phyloP scores from a whole-genome alignment of 208 protist genomes.

The Trypanosomatidae sp. region DNA sequence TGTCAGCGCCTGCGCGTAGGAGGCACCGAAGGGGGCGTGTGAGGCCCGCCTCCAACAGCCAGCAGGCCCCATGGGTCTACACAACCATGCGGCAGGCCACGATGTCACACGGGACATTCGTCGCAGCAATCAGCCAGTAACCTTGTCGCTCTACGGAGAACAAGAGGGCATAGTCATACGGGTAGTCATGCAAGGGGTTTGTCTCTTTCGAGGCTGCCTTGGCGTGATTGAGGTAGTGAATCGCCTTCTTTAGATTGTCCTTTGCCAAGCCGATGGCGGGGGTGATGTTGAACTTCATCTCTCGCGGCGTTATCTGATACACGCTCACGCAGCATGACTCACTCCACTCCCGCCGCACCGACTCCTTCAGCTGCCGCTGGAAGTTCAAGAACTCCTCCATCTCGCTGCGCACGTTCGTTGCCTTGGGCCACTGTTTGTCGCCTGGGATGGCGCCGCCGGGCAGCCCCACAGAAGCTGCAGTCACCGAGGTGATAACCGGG shows the following conservation, averaged over 20 bases:
- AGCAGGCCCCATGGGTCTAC: neutral
- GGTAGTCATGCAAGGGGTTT: conserved; percentile 81
- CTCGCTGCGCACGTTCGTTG: conserved; percentile 26
- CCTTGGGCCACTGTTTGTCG: conserved; percentile 24
- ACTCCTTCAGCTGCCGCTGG: conserved; percentile 47
- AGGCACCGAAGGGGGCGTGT: neutral
- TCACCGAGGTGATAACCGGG: conserved; percentile 4
- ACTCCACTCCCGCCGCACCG: conserved; percentile 70
- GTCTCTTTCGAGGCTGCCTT: conserved; percentile 58
- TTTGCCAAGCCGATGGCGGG: conserved; percentile 59
- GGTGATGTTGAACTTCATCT: conserved; percentile 91
- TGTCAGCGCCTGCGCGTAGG: neutral
- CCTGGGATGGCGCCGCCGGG: conserved; percentile 8
- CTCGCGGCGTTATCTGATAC: conserved; percentile 86
- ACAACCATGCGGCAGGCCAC: conserved; percentile 74
- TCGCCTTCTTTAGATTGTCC: conserved; percentile 76
- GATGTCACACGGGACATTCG: conserved; percentile 90
- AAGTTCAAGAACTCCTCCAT: conserved; percentile 40
- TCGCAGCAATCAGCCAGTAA: conserved; percentile 86
- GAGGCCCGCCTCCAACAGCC: neutral
- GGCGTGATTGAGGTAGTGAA: conserved; percentile 65
- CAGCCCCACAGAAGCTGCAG: conserved; percentile 1
- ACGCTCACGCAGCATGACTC: conserved; percentile 80
- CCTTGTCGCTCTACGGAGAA: conserved; percentile 84
- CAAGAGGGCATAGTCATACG: conserved; percentile 85